Evolutionary conservation across 345 rosid genomes (phyloP).

Genomic region (Lenwebbia sp.): DNA sequence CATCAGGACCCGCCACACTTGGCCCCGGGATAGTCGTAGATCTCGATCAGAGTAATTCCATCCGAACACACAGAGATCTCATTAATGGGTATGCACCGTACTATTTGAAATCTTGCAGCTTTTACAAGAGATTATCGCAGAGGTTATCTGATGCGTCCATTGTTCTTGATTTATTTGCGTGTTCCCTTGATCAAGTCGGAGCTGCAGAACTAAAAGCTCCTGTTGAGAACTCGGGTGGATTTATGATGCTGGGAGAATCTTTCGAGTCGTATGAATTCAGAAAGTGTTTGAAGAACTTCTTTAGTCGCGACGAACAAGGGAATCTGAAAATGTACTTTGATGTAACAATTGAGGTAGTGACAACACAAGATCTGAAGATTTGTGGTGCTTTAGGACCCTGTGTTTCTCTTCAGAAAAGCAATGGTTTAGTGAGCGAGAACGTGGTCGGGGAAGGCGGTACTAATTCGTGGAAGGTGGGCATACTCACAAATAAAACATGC

Average conservation of each 20-base stretch:
- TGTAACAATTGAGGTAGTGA: constrained; percentile 78
- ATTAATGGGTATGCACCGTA: constrained; percentile 50
- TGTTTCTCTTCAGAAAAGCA: constrained; percentile 54
- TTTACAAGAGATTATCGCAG: constrained; percentile 50
- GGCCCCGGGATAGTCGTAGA: constrained; percentile 86
- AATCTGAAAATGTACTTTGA: constrained; percentile 74
- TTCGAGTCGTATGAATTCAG: constrained; percentile 73
- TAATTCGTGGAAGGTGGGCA: constrained; percentile 68
- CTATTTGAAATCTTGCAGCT: constrained; percentile 42
- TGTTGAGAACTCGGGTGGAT: constrained; percentile 85
- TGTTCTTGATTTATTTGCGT: constrained; percentile 84
- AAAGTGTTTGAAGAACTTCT: constrained; percentile 66
- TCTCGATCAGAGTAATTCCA: constrained; percentile 40
- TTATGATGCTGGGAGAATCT: constrained; percentile 77
- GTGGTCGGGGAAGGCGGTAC: constrained; percentile 82
- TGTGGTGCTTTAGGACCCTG: constrained; percentile 96
- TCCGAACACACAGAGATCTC: constrained; percentile 84
- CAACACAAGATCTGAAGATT: constrained; percentile 69
- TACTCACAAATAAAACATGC: constrained; percentile 65
- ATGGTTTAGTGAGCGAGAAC: constrained; percentile 57
- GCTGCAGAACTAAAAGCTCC: constrained; percentile 70
- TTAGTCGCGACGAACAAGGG: constrained; percentile 55
- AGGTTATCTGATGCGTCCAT: constrained; percentile 54
- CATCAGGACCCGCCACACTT: constrained; percentile 88
- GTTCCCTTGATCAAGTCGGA: constrained; percentile 95